Evolutionary conservation across 768 basidiomycete genomes (phyloP), one percentile per base, ranked within the genome.

Genomic region (Termitomyces heimii): DNA sequence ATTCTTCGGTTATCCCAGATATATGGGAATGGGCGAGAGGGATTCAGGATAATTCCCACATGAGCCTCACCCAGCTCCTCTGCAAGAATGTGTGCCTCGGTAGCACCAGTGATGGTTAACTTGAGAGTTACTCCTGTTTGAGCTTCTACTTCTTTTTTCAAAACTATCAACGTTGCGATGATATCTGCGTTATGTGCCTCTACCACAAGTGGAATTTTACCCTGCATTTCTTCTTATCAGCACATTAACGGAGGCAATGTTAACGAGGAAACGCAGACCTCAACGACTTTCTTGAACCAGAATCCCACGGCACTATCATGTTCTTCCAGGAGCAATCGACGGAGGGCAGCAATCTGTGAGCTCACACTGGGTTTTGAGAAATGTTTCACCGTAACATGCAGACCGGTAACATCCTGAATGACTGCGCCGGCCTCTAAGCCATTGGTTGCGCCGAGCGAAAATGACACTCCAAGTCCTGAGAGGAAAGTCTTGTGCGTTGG

Each of bases 121-220:
- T 73, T 77, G 47, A 89, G 75, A 8, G 65, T 63, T 1, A 62
- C 68, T n/a, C 73, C 69, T 18, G 71, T 81, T 35, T 65, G 69
- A 12, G 67, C 57, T 63, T 88, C 85, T 1, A 86, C 73, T 63
- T 89, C 82, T 53, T 72, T 72, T 70, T 89, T 90, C 55, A 96
- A 75, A 26, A 78, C 68, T 44, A 95, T 75, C 34, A 95, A 70
- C 0, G 87, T 83, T 1, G 88, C 90, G 60, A 95, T 94, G 52
- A 89, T 75, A 68, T 95, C 94, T 4, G 90, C 92, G 63, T 77
- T 92, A 61, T 87, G 75, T 2, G 82, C 84, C 54, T 86, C 82
- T 8, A 93, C 74, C 12, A 96, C 87, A 5, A 97, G 73, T 3
- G 90, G 86, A 22, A 94, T 76, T 35, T 76, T 65, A 5, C 91